phyloP scores from a whole-genome alignment of 163 green algal genomes.

The Coccomyxa subellipsoidea region DNA sequence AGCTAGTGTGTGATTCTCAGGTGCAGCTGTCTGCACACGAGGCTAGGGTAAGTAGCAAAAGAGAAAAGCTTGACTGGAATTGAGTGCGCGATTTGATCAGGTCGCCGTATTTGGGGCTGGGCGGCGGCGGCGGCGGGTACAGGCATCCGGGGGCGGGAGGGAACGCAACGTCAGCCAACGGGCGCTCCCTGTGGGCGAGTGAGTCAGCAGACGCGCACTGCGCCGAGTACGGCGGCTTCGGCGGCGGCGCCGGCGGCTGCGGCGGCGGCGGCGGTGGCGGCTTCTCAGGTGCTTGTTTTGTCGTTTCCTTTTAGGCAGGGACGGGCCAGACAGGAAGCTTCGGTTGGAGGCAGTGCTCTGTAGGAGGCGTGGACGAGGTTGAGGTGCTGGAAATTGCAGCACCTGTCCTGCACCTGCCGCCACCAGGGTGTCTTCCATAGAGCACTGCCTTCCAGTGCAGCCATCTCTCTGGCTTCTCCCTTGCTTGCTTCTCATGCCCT shows the following conservation, averaged over 20 bases:
- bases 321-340: not conserved
- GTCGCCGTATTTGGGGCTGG: not conserved
- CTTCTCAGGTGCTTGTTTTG: not conserved
- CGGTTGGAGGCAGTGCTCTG: too few species aligned
- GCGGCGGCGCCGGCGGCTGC: not conserved
- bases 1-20: too few species aligned
- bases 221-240: not conserved
- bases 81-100: too few species aligned
- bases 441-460: too few species aligned
- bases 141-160: not conserved
- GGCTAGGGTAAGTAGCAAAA: too few species aligned
- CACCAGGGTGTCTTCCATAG: not conserved
- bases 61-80: too few species aligned
- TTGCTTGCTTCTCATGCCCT: too few species aligned
- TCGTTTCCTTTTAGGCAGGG: not conserved
- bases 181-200: not conserved
- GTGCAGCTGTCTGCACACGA: too few species aligned
- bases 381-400: not conserved
- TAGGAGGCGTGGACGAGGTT: not conserved
- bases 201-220: not conserved
- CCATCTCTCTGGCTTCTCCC: too few species aligned
- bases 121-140: slow-evolving; percentile 3
- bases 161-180: slow-evolving; percentile 3
- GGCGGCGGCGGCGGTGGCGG: slow-evolving; percentile 10
- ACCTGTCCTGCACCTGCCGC: not conserved